These are phyloP conservation scores for Linnemannia hyalina DNA, from an alignment of 192 early-diverging fungal genomes.

Conservation along the genomic window DNA sequence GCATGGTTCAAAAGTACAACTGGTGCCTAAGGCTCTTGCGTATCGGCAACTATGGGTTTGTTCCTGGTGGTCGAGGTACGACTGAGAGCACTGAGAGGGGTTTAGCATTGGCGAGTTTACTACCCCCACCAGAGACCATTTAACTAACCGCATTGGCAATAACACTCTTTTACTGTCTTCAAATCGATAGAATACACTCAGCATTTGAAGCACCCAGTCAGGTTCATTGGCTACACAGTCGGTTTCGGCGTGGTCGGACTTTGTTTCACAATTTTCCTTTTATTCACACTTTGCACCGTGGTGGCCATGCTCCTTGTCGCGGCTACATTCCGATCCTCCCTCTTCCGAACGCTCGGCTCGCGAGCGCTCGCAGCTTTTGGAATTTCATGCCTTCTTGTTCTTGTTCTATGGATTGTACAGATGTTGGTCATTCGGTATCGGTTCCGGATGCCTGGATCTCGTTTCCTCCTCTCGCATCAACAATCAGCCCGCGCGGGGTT, in stretches of 20 bases:
- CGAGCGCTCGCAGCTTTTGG: constrained; percentile 43
- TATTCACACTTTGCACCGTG: constrained; percentile 43
- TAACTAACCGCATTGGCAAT: not conserved
- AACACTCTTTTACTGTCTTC: not conserved
- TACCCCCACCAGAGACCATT: no score
- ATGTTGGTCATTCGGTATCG: constrained; percentile 54
- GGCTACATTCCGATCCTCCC: constrained; percentile 48
- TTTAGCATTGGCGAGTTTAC: no score
- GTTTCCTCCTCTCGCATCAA: constrained; percentile 40
- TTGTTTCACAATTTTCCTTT: constrained; percentile 46
- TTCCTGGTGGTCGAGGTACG: constrained; percentile 54
- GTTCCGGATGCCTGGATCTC: constrained; percentile 52
- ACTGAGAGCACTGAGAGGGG: no score
- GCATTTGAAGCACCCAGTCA: constrained; percentile 48
- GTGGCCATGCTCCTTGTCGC: constrained; percentile 52
- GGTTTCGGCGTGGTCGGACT: constrained; percentile 52
- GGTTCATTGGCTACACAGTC: constrained; percentile 55
- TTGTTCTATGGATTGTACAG: constrained; percentile 50
- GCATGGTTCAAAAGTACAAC: constrained; percentile 56
- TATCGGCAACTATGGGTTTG: constrained; percentile 51
- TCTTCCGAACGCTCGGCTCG: constrained; percentile 44
- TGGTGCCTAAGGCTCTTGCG: constrained; percentile 47
- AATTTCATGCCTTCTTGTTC: constrained; percentile 35
- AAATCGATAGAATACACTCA: constrained; percentile 41
- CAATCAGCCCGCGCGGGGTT: constrained; percentile 30